phyloP scores from a whole-genome alignment of 75 land plant genomes.

The Picea sitchensis region DNA sequence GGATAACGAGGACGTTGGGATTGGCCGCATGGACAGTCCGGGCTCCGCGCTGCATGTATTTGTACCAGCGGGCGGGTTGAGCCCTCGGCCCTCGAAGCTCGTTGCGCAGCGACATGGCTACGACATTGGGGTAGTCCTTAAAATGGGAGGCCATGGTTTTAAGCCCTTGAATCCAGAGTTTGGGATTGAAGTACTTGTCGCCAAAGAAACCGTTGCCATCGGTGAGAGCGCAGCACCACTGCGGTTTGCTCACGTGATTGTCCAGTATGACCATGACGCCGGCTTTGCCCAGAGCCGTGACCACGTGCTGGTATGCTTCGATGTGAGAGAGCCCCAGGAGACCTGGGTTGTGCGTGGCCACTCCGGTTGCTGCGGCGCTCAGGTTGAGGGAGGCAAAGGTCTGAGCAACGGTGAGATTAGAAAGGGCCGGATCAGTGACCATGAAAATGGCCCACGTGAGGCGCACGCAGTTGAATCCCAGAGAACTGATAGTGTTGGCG shows the following conservation, averaged over 20 bases:
- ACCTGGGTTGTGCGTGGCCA: slow-evolving; percentile 20
- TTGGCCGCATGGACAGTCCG: slow-evolving; percentile 25
- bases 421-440: slow-evolving; percentile 8
- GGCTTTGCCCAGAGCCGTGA: slow-evolving; percentile 7
- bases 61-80: slow-evolving; percentile 22
- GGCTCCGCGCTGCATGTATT: slow-evolving; percentile 26
- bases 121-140: slow-evolving; percentile 12
- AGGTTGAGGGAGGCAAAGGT: slow-evolving; percentile 13
- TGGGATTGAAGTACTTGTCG: slow-evolving; percentile 32
- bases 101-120: slow-evolving; percentile 46
- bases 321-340: slow-evolving; percentile 8
- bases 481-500: neutral
- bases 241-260: slow-evolving; percentile 16
- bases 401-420: slow-evolving; percentile 16
- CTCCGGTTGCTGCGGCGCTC: neutral
- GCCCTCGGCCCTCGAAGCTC: slow-evolving; percentile 37
- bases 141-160: slow-evolving; percentile 18
- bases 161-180: slow-evolving; percentile 30
- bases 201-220: slow-evolving; percentile 56
- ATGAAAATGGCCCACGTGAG: slow-evolving; percentile 47
- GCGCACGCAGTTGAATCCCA: slow-evolving; percentile 67
- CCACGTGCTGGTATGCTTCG: slow-evolving; percentile 26
- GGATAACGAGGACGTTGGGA: slow-evolving; percentile 27
- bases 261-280: slow-evolving; percentile 21
- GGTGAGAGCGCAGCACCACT: slow-evolving; percentile 41